Evolutionary conservation across 2,329 filamentous ascomycete genomes (phyloP).

Genomic region (Fusarium irregulare): DNA sequence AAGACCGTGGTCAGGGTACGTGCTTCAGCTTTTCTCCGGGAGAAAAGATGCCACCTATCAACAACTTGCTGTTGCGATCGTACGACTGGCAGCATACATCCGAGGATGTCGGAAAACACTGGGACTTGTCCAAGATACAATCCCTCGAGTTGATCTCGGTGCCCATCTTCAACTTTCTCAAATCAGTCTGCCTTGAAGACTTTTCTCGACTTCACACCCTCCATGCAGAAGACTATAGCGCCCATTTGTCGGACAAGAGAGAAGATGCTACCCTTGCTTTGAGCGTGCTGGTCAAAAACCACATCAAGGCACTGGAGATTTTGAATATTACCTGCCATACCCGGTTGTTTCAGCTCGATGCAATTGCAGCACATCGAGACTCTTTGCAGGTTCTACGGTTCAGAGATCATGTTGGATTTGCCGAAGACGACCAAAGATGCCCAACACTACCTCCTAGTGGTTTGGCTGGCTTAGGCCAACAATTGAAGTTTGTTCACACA

Average conservation of each 20-base stretch:
- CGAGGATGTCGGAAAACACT: conserved; percentile 55
- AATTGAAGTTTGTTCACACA: conserved; percentile 50
- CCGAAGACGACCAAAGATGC: conserved; percentile 55
- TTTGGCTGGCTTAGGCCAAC: conserved; percentile 49
- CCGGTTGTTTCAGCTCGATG: conserved; percentile 54
- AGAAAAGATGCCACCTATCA: conserved; percentile 58
- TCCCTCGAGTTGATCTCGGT: conserved; percentile 57
- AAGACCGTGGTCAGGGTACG: conserved; percentile 59
- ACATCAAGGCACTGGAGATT: conserved; percentile 52
- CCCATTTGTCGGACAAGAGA: conserved; percentile 53
- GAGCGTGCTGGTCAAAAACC: conserved; percentile 52
- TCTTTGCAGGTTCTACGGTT: conserved; percentile 56
- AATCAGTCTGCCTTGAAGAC: conserved; percentile 53
- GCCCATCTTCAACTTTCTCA: conserved; percentile 58
- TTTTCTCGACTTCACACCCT: conserved; percentile 54
- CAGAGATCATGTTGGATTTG: conserved; percentile 60
- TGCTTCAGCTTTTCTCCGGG: conserved; percentile 54
- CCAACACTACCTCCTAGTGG: conserved; percentile 55
- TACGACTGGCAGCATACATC: conserved; percentile 62
- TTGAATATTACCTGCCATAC: conserved; percentile 58
- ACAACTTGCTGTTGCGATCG: conserved; percentile 56
- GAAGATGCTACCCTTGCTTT: conserved; percentile 55
- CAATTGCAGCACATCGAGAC: conserved; percentile 52
- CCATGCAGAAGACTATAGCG: conserved; percentile 59
- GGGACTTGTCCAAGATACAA: conserved; percentile 59